Evolutionary conservation across 75 land plant genomes (phyloP), one percentile per base, ranked within the genome.

Genomic region (Cryptomeria japonica): DNA sequence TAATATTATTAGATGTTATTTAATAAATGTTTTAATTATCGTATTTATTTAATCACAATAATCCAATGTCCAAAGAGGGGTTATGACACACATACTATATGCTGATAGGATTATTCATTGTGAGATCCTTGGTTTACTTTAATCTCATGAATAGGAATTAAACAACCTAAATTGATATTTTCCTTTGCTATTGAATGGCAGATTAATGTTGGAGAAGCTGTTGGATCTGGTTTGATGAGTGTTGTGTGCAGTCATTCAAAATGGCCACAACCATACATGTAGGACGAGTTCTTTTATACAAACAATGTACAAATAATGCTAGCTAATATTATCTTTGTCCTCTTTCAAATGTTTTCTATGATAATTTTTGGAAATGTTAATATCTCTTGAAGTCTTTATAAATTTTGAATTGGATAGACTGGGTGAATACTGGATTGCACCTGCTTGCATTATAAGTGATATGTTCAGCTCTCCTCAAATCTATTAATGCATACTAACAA

Each of bases 231-330:
- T 56, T 79, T 89, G 34, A 75, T 91, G 42, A 91, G 55, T 82
- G 91, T 91, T 49, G 89, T 90, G 13, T 89, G 91, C 56, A 90
- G 80, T 49, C 88, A 91, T 87, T 77, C 87, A 25, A 85, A 85
- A 6, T 91, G 92, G 92, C 80, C 85, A 84, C 91, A 91, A 49
- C 92, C 92, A 51, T 91, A 91, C 89, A 85, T 83, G 92, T 91
- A 90, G 87, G 89, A 72, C 3, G 2, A 73, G 37, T 13, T 73
- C 77, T 73, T 22, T 73, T 73, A 12, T 73, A 73, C 16, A 73
- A 73, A 37, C 77, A 73, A 73, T 73, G 70, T 34, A 37, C 37
- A 73, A 73, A 32, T 73, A 73, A 34, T 73, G 34, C 13, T 73
- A 73, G 77, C 37, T 73, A 73, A 73, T 34, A 73, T 64, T 64